Conservation (phyloP, 768 basidiomycete genomes). For the Leccinum disarticulatum region DNA sequence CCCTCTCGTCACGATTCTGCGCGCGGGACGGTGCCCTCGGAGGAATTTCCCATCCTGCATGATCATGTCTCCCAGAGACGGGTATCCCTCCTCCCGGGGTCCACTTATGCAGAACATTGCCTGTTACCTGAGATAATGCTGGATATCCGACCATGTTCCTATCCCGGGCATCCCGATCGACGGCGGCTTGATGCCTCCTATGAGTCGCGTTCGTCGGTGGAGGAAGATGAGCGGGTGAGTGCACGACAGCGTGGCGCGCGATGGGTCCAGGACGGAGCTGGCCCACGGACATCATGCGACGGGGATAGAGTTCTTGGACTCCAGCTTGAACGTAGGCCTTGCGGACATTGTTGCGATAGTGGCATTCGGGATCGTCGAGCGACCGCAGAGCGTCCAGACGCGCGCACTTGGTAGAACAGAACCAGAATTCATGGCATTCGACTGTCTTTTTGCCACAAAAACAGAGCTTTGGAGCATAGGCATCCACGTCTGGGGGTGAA, state of each 20-base stretch:
- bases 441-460: slow-evolving; percentile 27
- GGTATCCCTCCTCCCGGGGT: slow-evolving; percentile 1
- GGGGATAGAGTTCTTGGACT: slow-evolving; percentile 1
- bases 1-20: not conserved
- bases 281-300: slow-evolving; percentile 12
- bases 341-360: slow-evolving; percentile 26
- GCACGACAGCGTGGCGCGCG: not conserved
- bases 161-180: not conserved
- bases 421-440: slow-evolving; percentile 29
- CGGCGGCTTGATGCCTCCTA: not conserved
- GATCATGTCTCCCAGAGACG: not conserved
- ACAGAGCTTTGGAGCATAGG: slow-evolving; percentile 18
- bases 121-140: slow-evolving; percentile 22
- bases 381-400: slow-evolving; percentile 28
- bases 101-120: slow-evolving; percentile 8
- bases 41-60: slow-evolving; percentile 3
- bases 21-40: not conserved
- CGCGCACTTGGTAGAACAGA: slow-evolving; percentile 29
- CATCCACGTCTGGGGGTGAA: slow-evolving; percentile 12
- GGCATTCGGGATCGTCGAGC: slow-evolving; percentile 21
- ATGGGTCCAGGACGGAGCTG: not conserved
- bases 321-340: slow-evolving; percentile 14
- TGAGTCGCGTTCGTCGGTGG: not conserved
- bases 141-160: slow-evolving; percentile 7
- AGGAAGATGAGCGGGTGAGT: not conserved